These are phyloP conservation scores for Ramaria sp. DNA, from an alignment of 768 basidiomycete genomes.

Conservation along the genomic window DNA sequence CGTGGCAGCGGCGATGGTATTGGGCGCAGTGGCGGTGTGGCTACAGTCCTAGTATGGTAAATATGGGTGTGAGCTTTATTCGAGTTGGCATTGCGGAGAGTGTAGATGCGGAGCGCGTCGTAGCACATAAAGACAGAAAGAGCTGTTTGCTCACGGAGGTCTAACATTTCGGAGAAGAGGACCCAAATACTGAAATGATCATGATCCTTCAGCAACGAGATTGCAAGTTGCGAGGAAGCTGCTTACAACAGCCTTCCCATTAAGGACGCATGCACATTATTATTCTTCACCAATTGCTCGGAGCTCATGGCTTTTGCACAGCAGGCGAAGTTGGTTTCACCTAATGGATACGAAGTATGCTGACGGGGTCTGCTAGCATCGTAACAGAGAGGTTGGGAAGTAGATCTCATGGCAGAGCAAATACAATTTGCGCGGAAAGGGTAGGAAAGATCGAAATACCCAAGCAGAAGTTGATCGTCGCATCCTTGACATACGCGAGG, in stretches of 20 bases:
- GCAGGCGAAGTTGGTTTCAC: conserved; percentile 36
- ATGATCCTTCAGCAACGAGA: conserved; percentile 72
- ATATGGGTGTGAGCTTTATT: too few species aligned
- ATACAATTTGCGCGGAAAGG: conserved; percentile 75
- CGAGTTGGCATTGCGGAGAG: too few species aligned
- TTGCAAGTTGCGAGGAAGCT: conserved; percentile 90
- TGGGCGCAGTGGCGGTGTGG: too few species aligned
- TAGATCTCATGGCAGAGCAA: conserved; percentile 56
- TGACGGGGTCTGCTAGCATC: conserved; percentile 1
- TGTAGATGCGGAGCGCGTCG: too few species aligned
- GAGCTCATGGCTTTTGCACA: conserved; percentile 80
- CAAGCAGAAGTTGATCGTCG: too few species aligned
- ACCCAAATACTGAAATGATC: background rate
- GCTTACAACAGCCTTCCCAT: conserved; percentile 89
- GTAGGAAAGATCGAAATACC: conserved; percentile 67
- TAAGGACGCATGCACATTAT: conserved; percentile 78
- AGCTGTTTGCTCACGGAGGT: too few species aligned
- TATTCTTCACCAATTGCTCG: conserved; percentile 81
- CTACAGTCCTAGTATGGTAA: too few species aligned
- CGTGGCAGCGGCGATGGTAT: too few species aligned
- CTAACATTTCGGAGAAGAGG: too few species aligned
- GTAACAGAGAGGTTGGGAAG: conserved; percentile 70
- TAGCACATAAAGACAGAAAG: too few species aligned
- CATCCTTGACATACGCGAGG: conserved; percentile 78
- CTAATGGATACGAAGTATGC: conserved; percentile 2